Percentiles rank a stretch among this genome's conserved stretches.
phyloP scores from a whole-genome alignment of 352 stramenopile genomes.

The Aphanomyces euteiches region DNA sequence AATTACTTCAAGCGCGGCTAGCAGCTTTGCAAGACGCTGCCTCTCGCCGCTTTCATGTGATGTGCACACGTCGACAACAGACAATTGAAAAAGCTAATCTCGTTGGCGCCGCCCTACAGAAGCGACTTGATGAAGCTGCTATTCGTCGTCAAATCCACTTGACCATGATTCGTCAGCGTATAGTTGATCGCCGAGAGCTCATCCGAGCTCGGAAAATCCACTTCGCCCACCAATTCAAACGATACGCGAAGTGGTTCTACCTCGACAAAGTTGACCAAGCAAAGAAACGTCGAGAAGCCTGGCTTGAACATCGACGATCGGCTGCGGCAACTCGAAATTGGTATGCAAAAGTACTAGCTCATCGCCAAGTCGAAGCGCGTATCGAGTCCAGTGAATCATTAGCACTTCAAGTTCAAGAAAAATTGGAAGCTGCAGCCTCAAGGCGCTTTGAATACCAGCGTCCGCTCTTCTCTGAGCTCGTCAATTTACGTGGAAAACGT shows the following conservation, averaged over 20 bases:
- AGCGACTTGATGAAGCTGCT: neutral
- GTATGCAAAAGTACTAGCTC: slow-evolving; percentile 16
- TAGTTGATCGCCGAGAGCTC: slow-evolving; percentile 9
- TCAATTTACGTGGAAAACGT: neutral
- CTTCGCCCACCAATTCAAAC: neutral
- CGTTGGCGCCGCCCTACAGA: neutral
- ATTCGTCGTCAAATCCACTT: neutral
- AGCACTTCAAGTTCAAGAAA: neutral
- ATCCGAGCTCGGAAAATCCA: slow-evolving; percentile 23
- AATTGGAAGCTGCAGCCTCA: neutral
- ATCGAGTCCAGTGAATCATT: neutral
- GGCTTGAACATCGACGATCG: slow-evolving; percentile 8
- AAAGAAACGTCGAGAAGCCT: slow-evolving; percentile 13
- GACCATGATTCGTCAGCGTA: neutral
- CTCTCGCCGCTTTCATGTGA: slow-evolving; percentile 1
- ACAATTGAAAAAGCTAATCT: neutral
- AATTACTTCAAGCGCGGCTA: neutral
- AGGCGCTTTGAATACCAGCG: neutral
- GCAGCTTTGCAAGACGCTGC: slow-evolving; percentile 16
- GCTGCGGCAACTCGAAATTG: slow-evolving; percentile 9
- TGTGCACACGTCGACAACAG: neutral
- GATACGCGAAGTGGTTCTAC: neutral
- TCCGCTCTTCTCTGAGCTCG: slow-evolving; percentile 8
- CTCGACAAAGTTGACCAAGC: slow-evolving; percentile 20
- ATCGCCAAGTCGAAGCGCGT: slow-evolving; percentile 9